Evolutionary conservation across 345 rosid species (phyloP).

Genomic region (Arabidopsis suecica): DNA sequence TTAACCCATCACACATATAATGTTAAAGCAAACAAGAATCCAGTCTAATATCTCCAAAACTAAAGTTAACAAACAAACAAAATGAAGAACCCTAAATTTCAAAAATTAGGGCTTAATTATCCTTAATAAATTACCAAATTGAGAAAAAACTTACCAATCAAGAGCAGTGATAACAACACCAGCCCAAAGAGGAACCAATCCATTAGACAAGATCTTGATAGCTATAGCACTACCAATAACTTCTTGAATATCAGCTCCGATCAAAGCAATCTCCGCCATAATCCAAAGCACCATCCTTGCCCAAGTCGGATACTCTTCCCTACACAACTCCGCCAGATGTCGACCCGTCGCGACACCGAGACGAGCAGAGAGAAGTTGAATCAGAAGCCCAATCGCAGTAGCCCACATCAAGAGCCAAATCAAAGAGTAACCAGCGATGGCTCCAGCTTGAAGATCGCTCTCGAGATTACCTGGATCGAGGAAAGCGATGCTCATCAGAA

Average conservation of each 20-base stretch:
- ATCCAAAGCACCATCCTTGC: constrained; percentile 81
- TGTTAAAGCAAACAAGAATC: constrained; percentile 2
- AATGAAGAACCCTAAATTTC: constrained; percentile 10
- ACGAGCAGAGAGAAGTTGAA: constrained; percentile 88
- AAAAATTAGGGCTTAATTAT: background rate
- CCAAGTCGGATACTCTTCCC: constrained; percentile 94
- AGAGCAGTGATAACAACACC: constrained; percentile 87
- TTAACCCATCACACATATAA: constrained; percentile 14
- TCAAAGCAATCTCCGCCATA: constrained; percentile 93
- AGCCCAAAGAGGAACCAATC: constrained; percentile 84
- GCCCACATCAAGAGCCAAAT: constrained; percentile 96
- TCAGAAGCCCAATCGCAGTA: constrained; percentile 86
- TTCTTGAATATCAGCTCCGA: constrained; percentile 95
- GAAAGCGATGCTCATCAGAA: constrained; percentile 95
- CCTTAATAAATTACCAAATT: background rate
- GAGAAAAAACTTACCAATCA: constrained; percentile 65
- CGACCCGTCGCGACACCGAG: constrained; percentile 93
- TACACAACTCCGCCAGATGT: constrained; percentile 89
- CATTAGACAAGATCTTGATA: constrained; percentile 83
- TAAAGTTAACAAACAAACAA: background rate
- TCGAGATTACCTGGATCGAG: constrained; percentile 96
- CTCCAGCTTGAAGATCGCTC: constrained; percentile 97
- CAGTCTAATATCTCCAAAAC: background rate
- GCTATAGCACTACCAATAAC: constrained; percentile 99
- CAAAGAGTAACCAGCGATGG: constrained; percentile 92